Conservation (phyloP, 139 green algal genomes). For the Edaphochlamys debaryana region DNA sequence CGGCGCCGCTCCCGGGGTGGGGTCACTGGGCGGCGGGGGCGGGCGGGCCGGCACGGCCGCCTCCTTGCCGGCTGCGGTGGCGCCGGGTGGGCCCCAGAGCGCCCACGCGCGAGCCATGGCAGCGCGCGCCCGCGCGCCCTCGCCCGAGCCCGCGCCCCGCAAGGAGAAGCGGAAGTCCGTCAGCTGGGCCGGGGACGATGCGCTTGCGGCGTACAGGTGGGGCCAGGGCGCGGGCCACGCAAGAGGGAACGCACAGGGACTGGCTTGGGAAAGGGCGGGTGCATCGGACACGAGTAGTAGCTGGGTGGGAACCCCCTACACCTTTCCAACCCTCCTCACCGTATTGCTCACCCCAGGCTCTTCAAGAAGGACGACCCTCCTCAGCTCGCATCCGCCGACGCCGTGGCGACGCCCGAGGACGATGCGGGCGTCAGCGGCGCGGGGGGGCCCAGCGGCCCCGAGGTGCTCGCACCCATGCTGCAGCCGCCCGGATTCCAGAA, state of each 20-base stretch:
- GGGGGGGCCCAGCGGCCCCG: not conserved
- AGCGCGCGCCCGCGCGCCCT: conserved; percentile 31
- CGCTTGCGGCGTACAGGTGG: conserved; percentile 19
- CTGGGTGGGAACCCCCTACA: too few relatives aligned
- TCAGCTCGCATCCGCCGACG: conserved; percentile 1
- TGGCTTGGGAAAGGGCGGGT: too few relatives aligned
- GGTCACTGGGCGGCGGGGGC: not conserved
- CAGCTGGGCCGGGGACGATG: conserved; percentile 38
- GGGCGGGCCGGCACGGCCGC: not conserved
- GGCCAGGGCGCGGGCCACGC: not conserved
- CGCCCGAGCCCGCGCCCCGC: conserved; percentile 32
- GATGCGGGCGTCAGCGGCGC: not conserved
- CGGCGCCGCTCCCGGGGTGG: not conserved
- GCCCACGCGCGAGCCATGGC: conserved; percentile 31
- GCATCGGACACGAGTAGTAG: too few relatives aligned
- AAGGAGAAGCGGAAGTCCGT: conserved; percentile 49
- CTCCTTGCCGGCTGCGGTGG: conserved; percentile 30
- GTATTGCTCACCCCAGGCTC: conserved; percentile 14
- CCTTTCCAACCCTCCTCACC: too few relatives aligned
- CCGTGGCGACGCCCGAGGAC: conserved; percentile 7
- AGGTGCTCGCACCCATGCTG: not conserved
- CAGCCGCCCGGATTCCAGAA: conserved; percentile 45
- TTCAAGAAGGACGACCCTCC: conserved; percentile 39
- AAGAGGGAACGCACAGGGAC: not conserved
- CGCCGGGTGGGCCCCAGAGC: conserved; percentile 36